Evolutionary conservation across 805 yeast species (phyloP).

Genomic region (Nakazawaea populi): DNA sequence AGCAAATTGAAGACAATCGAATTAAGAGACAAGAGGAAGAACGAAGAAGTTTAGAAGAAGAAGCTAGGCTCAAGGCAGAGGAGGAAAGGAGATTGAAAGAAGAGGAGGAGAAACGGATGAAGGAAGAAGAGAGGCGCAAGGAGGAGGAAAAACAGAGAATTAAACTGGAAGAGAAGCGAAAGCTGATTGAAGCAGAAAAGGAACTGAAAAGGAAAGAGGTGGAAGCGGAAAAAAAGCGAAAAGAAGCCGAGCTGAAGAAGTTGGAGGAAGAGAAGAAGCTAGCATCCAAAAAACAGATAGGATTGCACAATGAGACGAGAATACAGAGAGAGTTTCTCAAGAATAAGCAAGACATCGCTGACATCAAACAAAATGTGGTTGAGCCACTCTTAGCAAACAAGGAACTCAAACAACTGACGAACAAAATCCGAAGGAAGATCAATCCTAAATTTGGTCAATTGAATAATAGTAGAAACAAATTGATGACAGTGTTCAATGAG

Average conservation of each 20-base stretch:
- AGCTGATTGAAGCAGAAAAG: conserved; percentile 9
- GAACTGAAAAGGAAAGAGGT: conserved; percentile 10
- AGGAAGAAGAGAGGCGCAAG: conserved; percentile 19
- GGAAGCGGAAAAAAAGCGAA: conserved; percentile 16
- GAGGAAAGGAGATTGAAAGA: conserved; percentile 18
- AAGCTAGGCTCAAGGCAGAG: conserved; percentile 15
- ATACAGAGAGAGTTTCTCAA: conserved; percentile 39
- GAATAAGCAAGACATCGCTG: conserved; percentile 45
- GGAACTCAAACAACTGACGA: conserved; percentile 45
- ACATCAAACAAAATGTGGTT: conserved; percentile 57
- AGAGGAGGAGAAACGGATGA: conserved; percentile 16
- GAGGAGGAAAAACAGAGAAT: conserved; percentile 17
- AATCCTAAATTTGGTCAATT: conserved; percentile 91
- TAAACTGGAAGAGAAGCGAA: conserved; percentile 17
- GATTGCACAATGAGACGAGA: conserved; percentile 25
- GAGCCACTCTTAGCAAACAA: conserved; percentile 40
- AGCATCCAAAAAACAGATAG: conserved; percentile 19
- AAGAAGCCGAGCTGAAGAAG: conserved; percentile 19
- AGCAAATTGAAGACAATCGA: conserved; percentile 12
- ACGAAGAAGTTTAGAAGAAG: conserved; percentile 10
- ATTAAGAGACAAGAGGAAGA: conserved; percentile 12
- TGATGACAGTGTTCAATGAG: conserved; percentile 44
- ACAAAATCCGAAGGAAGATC: conserved; percentile 64
- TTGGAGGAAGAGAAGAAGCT: conserved; percentile 12
- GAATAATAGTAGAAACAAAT: conserved; percentile 63